These are phyloP conservation scores for Mucuna pruriens DNA, from an alignment of 306 rosid species.

Conservation along the genomic window DNA sequence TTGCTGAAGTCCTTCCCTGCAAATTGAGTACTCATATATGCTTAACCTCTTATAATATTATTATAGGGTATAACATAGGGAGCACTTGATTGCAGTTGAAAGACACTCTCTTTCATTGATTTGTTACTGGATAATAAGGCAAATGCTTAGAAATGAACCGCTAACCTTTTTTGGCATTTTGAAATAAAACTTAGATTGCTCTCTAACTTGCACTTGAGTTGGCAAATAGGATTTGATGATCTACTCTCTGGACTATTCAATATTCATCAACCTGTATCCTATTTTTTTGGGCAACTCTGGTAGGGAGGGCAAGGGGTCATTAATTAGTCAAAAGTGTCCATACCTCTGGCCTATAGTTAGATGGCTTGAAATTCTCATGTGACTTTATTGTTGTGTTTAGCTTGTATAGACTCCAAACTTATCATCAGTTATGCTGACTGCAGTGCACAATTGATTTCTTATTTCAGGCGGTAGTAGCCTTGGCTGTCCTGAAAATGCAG, in stretches of 20 bases:
- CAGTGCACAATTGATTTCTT: conserved; percentile 22
- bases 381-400: conserved; percentile 7
- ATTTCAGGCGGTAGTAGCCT: conserved; percentile 87
- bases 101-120: not conserved
- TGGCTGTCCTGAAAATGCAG: conserved; percentile 87
- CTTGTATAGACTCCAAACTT: conserved; percentile 22
- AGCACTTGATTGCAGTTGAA: conserved; percentile 5
- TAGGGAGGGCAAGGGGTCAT: conserved; percentile 10
- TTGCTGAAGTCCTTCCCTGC: conserved; percentile 1
- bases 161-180: not conserved
- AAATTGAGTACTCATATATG: not conserved
- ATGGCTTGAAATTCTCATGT: conserved; percentile 28
- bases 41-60: not conserved
- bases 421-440: conserved; percentile 33
- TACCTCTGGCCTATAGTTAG: not conserved
- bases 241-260: not conserved
- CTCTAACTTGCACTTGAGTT: not conserved
- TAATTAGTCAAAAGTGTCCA: not conserved
- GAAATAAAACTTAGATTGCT: conserved; percentile 17
- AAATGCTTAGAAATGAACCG: conserved; percentile 1
- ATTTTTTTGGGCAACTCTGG: not conserved
- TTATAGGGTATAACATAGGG: not conserved
- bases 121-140: conserved; percentile 26
- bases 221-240: conserved; percentile 24
- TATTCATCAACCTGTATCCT: conserved; percentile 16